Evolutionary conservation across 2,329 filamentous ascomycete genomes (phyloP), one percentile per base, ranked within the genome.

Genomic region (Fusarium sp.): DNA sequence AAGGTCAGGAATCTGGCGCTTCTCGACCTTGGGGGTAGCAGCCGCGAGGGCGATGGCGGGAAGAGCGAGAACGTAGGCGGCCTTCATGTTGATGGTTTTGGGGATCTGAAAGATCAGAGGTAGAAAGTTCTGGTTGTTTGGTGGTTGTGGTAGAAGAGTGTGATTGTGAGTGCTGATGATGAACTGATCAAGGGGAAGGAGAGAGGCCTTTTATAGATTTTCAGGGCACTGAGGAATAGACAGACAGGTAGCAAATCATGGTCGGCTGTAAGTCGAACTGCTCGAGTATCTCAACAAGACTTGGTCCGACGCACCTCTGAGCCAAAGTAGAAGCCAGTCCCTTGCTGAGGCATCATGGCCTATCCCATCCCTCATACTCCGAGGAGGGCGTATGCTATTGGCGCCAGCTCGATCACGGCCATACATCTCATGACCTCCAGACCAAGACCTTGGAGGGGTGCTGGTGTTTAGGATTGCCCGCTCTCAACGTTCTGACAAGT

Each of bases 1-100:
- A n/a, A 15, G 25, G 15, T 13, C 17, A 10, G 6, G 17, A 14
- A 35, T 1, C 49, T 61, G 54, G 9, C 57, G 37, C 29, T 50
- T 27, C 49, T 61, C 27, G 4, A 60, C 9, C 6, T 48, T 10
- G 1, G 42, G 55, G 32, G 50, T 47, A 4, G 50, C 55, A 33
- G 55, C 57, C 10, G 57, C 50, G 13, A 61, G 23, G 32, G 55
- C 55, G 3, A 61, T 19, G 5, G 13, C 23, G n/a, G 57, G 57
- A 6, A 61, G 42, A 41, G 50, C 33, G 37, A 60, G 36, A 19
- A 61, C 14, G 29, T 21, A 1, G 11, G 55, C 9, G 33, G 36
- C 36, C 57, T 61, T 61, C 57, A 60, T 60, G 10, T 36, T 61
- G 17, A 29, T 35, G 15, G 10, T 27, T 25, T 19, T 10, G 3